These are phyloP conservation scores for Brassica nigra DNA, from an alignment of 345 rosid genomes.

Conservation along the genomic window DNA sequence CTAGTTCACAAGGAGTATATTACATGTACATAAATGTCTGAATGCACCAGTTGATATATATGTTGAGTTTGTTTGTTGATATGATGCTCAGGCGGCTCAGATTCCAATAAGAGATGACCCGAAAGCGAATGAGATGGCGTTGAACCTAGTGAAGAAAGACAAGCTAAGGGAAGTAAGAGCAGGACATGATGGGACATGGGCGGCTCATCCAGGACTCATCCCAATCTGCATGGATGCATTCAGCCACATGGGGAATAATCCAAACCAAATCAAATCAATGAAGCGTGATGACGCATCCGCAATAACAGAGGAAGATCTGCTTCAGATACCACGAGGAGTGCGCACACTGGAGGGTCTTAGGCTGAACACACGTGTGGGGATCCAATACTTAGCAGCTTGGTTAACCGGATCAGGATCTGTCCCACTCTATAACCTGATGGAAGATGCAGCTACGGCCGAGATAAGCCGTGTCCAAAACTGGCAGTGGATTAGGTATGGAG, in stretches of 20 bases:
- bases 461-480: slow-evolving; percentile 92
- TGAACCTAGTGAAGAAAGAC: slow-evolving; percentile 84
- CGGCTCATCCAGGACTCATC: slow-evolving; percentile 94
- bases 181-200: slow-evolving; percentile 98
- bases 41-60: neutral
- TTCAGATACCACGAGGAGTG: slow-evolving; percentile 79
- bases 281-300: slow-evolving; percentile 67
- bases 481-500: slow-evolving; percentile 91
- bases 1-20: neutral
- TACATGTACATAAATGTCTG: neutral
- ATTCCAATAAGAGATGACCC: slow-evolving; percentile 86
- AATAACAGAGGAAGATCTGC: slow-evolving; percentile 76
- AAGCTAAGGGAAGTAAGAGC: slow-evolving; percentile 86
- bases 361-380: slow-evolving; percentile 86
- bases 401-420: slow-evolving; percentile 86
- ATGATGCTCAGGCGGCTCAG: slow-evolving; percentile 77
- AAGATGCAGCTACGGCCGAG: slow-evolving; percentile 96
- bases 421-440: slow-evolving; percentile 93
- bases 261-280: slow-evolving; percentile 64
- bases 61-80: slow-evolving; percentile 12
- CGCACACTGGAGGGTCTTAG: slow-evolving; percentile 84
- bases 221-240: slow-evolving; percentile 71
- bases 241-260: slow-evolving; percentile 64
- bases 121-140: slow-evolving; percentile 74
- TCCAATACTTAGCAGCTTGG: slow-evolving; percentile 93